These are phyloP conservation scores for Trichoderma brevicompactum DNA, from an alignment of 2,329 filamentous ascomycete species.

Conservation along the genomic window DNA sequence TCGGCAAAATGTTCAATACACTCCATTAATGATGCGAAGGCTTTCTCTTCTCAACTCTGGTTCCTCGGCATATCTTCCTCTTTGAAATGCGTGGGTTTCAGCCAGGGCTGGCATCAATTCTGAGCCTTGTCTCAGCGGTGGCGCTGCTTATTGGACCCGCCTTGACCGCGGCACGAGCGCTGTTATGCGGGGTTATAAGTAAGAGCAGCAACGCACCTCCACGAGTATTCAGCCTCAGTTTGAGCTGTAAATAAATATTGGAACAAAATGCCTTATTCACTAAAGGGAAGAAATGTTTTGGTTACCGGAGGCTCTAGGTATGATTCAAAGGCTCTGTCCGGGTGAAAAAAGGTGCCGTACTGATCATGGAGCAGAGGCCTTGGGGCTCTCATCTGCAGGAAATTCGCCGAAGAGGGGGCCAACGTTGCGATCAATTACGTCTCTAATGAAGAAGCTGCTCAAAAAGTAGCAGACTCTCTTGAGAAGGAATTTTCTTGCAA, in stretches of 20 bases:
- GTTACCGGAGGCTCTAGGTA: constrained; percentile 24
- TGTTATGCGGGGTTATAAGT: too few species aligned
- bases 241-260: neutral
- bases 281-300: constrained; percentile 22
- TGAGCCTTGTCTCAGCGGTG: too few species aligned
- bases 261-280: constrained; percentile 16
- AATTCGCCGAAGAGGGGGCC: constrained; percentile 21
- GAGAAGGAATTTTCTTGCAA: constrained; percentile 6
- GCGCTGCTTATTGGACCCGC: neutral
- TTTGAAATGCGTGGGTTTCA: too few species aligned
- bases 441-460: constrained; percentile 12
- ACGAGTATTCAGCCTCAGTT: neutral
- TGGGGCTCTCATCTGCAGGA: constrained; percentile 20
- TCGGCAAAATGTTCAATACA: too few species aligned
- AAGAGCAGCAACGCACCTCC: neutral
- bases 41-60: too few species aligned
- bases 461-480: constrained; percentile 3
- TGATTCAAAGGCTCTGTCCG: too few species aligned
- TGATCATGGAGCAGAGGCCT: constrained; percentile 12
- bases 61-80: too few species aligned
- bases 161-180: neutral
- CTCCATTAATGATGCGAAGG: too few species aligned
- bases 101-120: too few species aligned
- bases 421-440: constrained; percentile 24
- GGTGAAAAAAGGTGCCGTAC: too few species aligned